A percentile compares a stretch with the other conserved stretches of the same genome.
phyloP scores from a whole-genome alignment of 352 stramenopile species.

The Aphanomyces astaci region DNA sequence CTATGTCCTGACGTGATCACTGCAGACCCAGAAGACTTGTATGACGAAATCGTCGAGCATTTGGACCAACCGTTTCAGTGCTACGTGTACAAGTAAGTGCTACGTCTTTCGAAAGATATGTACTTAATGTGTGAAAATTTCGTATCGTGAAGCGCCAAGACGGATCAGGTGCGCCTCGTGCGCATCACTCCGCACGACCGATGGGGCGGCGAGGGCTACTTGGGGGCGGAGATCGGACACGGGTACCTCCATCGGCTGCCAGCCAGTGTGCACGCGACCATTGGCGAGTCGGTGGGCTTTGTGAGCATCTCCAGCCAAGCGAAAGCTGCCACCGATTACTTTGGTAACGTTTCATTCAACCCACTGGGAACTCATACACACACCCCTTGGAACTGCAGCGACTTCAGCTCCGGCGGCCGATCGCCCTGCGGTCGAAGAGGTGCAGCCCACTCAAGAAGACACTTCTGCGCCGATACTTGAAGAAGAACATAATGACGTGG shows the following conservation, averaged over 20 bases:
- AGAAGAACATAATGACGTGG: background rate
- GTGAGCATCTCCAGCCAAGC: conserved; percentile 63
- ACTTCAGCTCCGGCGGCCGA: background rate
- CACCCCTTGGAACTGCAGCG: background rate
- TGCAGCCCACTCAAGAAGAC: too few relatives aligned
- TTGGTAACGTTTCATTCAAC: too few relatives aligned
- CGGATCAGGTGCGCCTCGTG: conserved; percentile 90
- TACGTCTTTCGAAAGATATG: background rate
- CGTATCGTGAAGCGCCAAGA: conserved; percentile 48
- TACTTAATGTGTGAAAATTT: background rate
- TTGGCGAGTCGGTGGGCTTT: conserved; percentile 69
- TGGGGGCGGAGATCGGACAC: conserved; percentile 92
- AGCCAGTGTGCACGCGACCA: conserved; percentile 38
- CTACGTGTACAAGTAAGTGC: conserved; percentile 93
- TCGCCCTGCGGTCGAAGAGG: conserved; percentile 3
- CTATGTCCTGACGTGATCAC: conserved; percentile 19
- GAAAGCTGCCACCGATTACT: conserved; percentile 66
- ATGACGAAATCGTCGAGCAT: conserved; percentile 84
- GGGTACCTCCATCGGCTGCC: conserved; percentile 95
- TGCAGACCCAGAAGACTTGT: conserved; percentile 73
- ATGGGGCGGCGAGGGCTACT: conserved; percentile 88
- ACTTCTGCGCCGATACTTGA: background rate
- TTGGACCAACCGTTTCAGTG: conserved; percentile 92
- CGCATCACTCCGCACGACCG: conserved; percentile 66
- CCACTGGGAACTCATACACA: too few relatives aligned